Percentiles rank a stretch among this genome's conserved stretches.
phyloP scores from a whole-genome alignment of 208 protist species.

The Trypanosoma cruzi region DNA sequence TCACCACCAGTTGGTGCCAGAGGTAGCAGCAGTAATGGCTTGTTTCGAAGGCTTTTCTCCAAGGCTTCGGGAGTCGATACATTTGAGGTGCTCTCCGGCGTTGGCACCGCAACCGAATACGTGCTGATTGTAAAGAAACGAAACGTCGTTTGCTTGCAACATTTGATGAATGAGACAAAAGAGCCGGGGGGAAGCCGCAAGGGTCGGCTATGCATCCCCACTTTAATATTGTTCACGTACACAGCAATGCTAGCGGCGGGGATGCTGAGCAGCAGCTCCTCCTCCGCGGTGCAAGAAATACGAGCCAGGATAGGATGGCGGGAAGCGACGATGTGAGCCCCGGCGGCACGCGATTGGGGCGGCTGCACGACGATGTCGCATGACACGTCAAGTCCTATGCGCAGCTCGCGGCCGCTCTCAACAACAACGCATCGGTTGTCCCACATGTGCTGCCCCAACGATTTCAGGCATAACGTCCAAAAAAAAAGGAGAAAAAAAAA shows the following conservation, averaged over 20 bases:
- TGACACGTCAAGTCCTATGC: slow-evolving; percentile 8
- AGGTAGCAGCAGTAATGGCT: not conserved
- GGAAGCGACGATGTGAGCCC: not conserved
- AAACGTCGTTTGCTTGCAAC: not conserved
- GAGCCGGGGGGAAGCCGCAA: not conserved
- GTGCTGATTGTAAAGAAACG: slow-evolving; percentile 13
- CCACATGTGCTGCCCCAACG: not conserved
- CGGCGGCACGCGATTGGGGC: not conserved
- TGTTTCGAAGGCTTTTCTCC: not conserved
- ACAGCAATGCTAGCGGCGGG: not conserved
- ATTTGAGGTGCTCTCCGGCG: not conserved
- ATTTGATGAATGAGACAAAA: slow-evolving; percentile 15
- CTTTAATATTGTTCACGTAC: slow-evolving; percentile 12
- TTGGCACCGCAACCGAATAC: not conserved
- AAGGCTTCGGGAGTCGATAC: not conserved
- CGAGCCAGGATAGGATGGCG: not conserved
- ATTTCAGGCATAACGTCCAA: not conserved
- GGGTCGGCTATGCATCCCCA: not conserved
- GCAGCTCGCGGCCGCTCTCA: slow-evolving; percentile 5
- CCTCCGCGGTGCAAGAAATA: slow-evolving; percentile 11
- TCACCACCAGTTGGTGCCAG: not conserved
- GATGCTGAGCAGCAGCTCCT: slow-evolving; percentile 7
- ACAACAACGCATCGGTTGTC: slow-evolving; percentile 9
- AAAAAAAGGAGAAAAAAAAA: slow-evolving; percentile 26
- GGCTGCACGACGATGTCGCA: slow-evolving; percentile 22